A percentile compares a stretch with the other conserved stretches of the same genome.
These are phyloP conservation scores for Galeopsis tetrahit DNA, from an alignment of 257 asterid genomes.

Conservation along the genomic window DNA sequence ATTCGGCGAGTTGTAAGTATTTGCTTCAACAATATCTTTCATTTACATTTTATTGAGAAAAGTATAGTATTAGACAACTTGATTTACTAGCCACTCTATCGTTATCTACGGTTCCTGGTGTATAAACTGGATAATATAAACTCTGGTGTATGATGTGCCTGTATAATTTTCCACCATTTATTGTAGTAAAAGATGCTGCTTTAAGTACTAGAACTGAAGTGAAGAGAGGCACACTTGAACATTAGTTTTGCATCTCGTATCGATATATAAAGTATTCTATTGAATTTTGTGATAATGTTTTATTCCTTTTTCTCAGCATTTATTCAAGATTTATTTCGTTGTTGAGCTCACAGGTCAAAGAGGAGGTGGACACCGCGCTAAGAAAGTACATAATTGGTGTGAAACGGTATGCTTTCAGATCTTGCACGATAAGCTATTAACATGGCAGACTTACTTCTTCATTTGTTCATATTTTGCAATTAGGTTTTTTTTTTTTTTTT, in stretches of 20 bases:
- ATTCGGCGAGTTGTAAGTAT: constrained; percentile 78
- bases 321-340: constrained; percentile 28
- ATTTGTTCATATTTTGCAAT: not conserved
- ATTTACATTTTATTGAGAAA: not conserved
- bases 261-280: not conserved
- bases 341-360: constrained; percentile 70
- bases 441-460: not conserved
- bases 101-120: not conserved
- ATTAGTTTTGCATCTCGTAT: constrained; percentile 19
- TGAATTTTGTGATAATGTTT: not conserved
- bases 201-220: not conserved
- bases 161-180: not conserved
- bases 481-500: too few relatives aligned
- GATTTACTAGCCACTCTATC: not conserved
- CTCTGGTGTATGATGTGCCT: not conserved
- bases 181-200: not conserved
- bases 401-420: constrained; percentile 54
- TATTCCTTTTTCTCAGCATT: constrained; percentile 2
- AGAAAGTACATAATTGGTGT: constrained; percentile 58
- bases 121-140: not conserved
- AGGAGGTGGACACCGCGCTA: constrained; percentile 86
- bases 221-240: not conserved
- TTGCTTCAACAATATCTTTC: not conserved
- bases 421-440: not conserved
- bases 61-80: not conserved